Evolutionary conservation across 768 basidiomycete species (phyloP).

Genomic region (Tremella fuciformis): DNA sequence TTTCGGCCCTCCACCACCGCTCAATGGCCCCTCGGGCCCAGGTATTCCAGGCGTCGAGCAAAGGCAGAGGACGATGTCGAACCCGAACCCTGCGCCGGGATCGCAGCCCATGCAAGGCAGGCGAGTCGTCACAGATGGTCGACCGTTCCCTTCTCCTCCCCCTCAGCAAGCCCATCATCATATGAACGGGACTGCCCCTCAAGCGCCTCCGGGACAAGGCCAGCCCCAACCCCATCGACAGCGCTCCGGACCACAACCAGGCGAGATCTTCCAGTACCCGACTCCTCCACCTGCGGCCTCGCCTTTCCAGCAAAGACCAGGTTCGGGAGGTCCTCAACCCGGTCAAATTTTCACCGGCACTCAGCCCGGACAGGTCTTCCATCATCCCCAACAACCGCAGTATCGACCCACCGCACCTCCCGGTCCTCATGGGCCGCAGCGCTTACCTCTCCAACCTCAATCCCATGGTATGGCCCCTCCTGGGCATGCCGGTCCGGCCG

Average conservation of each 20-base stretch:
- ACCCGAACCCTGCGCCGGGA: constrained; percentile 18
- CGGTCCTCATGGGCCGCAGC: background rate
- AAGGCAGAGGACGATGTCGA: constrained; percentile 33
- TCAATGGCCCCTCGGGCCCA: constrained; percentile 12
- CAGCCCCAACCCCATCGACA: constrained; percentile 19
- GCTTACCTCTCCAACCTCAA: background rate
- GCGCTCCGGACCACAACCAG: constrained; percentile 45
- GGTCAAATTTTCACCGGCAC: constrained; percentile 39
- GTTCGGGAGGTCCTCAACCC: constrained; percentile 34
- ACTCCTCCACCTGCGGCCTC: constrained; percentile 13
- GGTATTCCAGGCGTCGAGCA: constrained; percentile 12
- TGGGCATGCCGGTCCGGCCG: constrained; percentile 3
- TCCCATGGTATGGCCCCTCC: background rate
- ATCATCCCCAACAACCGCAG: constrained; percentile 17
- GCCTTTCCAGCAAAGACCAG: constrained; percentile 21
- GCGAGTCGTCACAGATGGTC: constrained; percentile 40
- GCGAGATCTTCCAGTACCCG: constrained; percentile 49
- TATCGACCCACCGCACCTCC: constrained; percentile 1
- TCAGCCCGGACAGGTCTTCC: constrained; percentile 39
- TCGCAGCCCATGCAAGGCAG: constrained; percentile 22
- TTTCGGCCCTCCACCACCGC: constrained; percentile 37
- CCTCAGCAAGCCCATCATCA: constrained; percentile 4
- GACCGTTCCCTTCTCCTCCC: constrained; percentile 11
- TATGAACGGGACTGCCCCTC: background rate
- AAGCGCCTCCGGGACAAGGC: constrained; percentile 8